phyloP scores from a whole-genome alignment of 352 stramenopile species.

The Globisporangium viniferum region DNA sequence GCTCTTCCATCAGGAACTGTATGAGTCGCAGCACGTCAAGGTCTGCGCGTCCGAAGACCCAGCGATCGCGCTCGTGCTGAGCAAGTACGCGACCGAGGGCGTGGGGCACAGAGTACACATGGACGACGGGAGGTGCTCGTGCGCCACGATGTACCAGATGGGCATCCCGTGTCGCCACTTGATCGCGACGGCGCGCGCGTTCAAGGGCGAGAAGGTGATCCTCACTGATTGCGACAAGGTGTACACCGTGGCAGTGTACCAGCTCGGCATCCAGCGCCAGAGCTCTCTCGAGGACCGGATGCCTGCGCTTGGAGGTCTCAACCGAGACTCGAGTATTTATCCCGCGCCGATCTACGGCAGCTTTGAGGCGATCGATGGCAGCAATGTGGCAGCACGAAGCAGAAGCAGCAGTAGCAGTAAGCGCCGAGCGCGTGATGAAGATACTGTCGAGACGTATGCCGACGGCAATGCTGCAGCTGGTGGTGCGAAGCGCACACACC shows the following conservation, averaged over 20 bases:
- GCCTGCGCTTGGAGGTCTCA: conserved; percentile 12
- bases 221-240: conserved; percentile 65
- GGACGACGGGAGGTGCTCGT: conserved; percentile 59
- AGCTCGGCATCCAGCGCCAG: conserved; percentile 2
- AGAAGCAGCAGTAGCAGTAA: not conserved
- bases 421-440: not conserved
- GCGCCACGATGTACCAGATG: conserved; percentile 65
- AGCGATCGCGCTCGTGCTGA: conserved; percentile 59
- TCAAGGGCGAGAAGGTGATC: conserved; percentile 50
- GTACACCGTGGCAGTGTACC: conserved; percentile 65
- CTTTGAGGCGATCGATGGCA: not conserved
- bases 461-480: not conserved
- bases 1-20: conserved; percentile 62
- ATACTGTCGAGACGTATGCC: not conserved
- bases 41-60: conserved; percentile 66
- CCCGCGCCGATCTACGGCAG: conserved; percentile 7
- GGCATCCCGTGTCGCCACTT: conserved; percentile 78
- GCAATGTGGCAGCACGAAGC: not conserved
- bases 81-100: conserved; percentile 34
- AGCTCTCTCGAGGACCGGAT: conserved; percentile 15
- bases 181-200: conserved; percentile 61
- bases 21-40: conserved; percentile 52
- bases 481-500: not conserved
- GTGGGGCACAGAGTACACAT: conserved; percentile 53
- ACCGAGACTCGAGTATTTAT: conserved; percentile 19